A percentile compares a stretch with the other conserved stretches of the same genome.
phyloP scores from a whole-genome alignment of 768 basidiomycete genomes.

The Hygrophorus pudorinus region DNA sequence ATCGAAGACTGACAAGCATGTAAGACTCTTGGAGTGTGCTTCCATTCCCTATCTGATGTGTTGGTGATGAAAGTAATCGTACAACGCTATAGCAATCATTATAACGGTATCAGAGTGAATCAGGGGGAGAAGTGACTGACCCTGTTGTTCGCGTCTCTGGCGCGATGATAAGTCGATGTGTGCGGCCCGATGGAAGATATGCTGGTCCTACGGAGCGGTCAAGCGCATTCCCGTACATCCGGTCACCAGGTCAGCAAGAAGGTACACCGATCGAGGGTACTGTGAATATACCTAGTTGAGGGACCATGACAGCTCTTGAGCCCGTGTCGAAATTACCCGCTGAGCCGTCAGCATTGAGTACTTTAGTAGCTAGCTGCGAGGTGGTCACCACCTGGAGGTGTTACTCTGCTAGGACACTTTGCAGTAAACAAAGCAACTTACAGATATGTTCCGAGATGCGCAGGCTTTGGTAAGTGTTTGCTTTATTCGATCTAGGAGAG shows the following conservation, averaged over 20 bases:
- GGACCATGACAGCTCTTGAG: slow-evolving; percentile 52
- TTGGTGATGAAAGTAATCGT: slow-evolving; percentile 16
- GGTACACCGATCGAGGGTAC: background rate
- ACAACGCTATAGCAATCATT: slow-evolving; percentile 1
- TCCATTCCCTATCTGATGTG: slow-evolving; percentile 13
- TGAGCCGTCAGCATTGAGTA: slow-evolving; percentile 54
- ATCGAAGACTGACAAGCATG: slow-evolving; percentile 9
- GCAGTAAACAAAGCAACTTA: slow-evolving; percentile 15
- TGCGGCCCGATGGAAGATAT: slow-evolving; percentile 29
- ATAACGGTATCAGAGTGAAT: background rate
- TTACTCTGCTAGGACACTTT: background rate
- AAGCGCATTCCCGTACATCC: too few relatives aligned
- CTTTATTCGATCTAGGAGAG: slow-evolving; percentile 42
- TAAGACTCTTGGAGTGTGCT: slow-evolving; percentile 9
- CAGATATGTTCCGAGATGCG: slow-evolving; percentile 38
- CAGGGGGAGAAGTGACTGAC: slow-evolving; percentile 15
- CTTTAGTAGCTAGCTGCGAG: slow-evolving; percentile 61
- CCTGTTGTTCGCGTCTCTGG: slow-evolving; percentile 25
- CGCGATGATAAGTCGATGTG: slow-evolving; percentile 26
- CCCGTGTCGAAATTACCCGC: slow-evolving; percentile 58
- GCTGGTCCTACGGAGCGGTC: slow-evolving; percentile 16
- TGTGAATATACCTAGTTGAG: slow-evolving; percentile 42
- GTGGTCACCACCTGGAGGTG: slow-evolving; percentile 45
- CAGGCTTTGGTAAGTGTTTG: slow-evolving; percentile 41
- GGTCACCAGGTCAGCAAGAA: background rate